These are phyloP conservation scores for Blastobotrys peoriensis DNA, from an alignment of 805 yeast genomes.

Conservation along the genomic window DNA sequence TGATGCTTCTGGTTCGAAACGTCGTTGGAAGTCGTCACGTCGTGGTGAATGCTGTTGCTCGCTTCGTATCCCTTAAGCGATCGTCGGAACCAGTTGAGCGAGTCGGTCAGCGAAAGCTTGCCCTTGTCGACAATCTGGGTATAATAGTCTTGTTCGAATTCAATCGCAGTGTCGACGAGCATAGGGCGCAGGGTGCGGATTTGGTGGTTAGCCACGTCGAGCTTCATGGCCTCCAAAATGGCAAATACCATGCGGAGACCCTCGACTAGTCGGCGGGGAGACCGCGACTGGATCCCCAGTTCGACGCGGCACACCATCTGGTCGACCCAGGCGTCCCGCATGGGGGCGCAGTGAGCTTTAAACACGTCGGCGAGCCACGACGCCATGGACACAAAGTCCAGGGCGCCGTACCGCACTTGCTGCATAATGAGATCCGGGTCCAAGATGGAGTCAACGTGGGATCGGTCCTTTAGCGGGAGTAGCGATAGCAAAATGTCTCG, in stretches of 20 bases:
- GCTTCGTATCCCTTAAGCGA: conserved; percentile 21
- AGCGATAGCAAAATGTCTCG: conserved; percentile 68
- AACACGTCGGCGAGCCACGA: conserved; percentile 71
- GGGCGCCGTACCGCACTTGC: conserved; percentile 57
- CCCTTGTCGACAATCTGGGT: conserved; percentile 38
- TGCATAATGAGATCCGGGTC: conserved; percentile 73
- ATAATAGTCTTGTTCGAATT: conserved; percentile 80
- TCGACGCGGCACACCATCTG: conserved; percentile 63
- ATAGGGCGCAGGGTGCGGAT: conserved; percentile 80
- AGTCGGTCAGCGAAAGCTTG: conserved; percentile 54
- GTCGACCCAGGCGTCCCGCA: conserved; percentile 86
- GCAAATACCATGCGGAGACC: conserved; percentile 75
- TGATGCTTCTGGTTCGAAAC: conserved; percentile 15
- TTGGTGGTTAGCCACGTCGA: conserved; percentile 93
- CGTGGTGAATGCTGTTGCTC: background rate
- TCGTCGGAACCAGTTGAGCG: conserved; percentile 59
- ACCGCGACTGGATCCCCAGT: conserved; percentile 37
- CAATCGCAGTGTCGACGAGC: conserved; percentile 77
- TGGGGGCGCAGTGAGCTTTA: conserved; percentile 91
- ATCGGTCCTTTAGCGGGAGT: conserved; percentile 70
- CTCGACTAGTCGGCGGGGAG: conserved; percentile 50
- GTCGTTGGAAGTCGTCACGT: conserved; percentile 4
- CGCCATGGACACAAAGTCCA: conserved; percentile 65
- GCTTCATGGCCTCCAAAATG: conserved; percentile 87
- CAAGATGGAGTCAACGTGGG: conserved; percentile 60